Evolutionary conservation across 2,329 filamentous ascomycete species (phyloP), one percentile per base, ranked within the genome.

Genomic region (Trichoderma afroharzianum): DNA sequence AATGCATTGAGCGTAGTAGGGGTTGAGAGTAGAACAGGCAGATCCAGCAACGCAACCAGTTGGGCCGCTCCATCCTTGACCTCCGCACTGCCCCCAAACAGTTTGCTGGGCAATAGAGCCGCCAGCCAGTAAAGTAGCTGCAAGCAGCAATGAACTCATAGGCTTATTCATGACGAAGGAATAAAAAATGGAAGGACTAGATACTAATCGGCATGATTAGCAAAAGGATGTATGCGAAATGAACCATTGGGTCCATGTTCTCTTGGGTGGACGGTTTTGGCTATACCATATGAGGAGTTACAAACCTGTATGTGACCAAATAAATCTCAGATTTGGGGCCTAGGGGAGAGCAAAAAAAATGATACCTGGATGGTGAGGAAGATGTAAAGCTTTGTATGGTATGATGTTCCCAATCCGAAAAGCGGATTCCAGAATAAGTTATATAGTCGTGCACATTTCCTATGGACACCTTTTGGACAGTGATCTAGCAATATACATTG

Each of bases 31-130:
- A 6, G 64, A 32, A 36, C 64, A 68, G 3, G 33, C 55, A 8
- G 64, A 59, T 9, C 64, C 64, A 26, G 33, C 12, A 26, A 33
- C 55, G 58, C 64, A 68, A 21, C 24, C 47, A 3, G 64, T 68
- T 6, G 64, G 53, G 3, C 64, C 64, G 39, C 64, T 59, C 26
- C 43, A 68, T 9, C 64, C 64, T 32, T 11, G 47, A 7, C 64
- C 64, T 68, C 64, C 64, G 24, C 64, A 68, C 18, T 68, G 64
- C 5, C 64, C 64, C 64, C 64, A 68, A 18, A 59, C 33, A n/a
- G 36, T 68, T 36, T 68, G 64, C 12, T 68, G 64, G 47, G 64
- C 55, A n/a, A 47, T 47, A 24, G 36, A 55, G 43, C 33, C 36
- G n/a, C 64, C 30, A 8, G 43, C 43, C 9, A 50, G 43, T 18